Conservation (phyloP, 345 rosid genomes). For the Eucalyptus albens region DNA sequence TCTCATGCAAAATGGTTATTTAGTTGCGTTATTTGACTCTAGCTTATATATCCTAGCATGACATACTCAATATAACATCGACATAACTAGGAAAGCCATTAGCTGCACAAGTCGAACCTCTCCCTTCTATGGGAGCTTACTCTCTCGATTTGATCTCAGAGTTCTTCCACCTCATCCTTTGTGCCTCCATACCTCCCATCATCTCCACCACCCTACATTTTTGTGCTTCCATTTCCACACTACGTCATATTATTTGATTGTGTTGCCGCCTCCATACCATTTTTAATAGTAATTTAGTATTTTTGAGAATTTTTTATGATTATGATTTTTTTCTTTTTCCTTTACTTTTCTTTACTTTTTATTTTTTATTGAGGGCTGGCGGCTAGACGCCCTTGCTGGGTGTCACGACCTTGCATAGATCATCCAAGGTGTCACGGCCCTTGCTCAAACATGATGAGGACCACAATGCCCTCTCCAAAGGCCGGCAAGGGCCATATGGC, state of each 20-base stretch:
- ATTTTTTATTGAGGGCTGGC: fast-evolving
- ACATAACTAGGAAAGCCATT: neutral
- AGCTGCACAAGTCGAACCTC: no score
- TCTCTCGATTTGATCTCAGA: no score
- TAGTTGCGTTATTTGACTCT: neutral
- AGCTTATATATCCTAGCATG: neutral
- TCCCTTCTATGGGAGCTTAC: no score
- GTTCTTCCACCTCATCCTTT: no score
- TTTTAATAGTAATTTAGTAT: no score
- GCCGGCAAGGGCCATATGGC: neutral
- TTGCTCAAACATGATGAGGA: fast-evolving
- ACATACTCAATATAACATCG: neutral
- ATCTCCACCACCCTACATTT: no score
- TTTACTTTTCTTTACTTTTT: neutral
- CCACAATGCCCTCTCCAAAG: neutral
- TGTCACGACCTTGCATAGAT: neutral
- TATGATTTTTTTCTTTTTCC: neutral
- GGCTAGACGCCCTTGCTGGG: fast-evolving
- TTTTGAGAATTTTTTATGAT: no score
- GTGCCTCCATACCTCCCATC: no score
- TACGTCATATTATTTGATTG: no score
- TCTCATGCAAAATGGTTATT: neutral
- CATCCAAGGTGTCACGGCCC: neutral
- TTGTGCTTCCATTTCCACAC: no score
- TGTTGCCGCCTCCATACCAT: no score